These are phyloP conservation scores for Penicillium turbatum DNA, from an alignment of 495 filamentous ascomycete genomes.

Conservation along the genomic window DNA sequence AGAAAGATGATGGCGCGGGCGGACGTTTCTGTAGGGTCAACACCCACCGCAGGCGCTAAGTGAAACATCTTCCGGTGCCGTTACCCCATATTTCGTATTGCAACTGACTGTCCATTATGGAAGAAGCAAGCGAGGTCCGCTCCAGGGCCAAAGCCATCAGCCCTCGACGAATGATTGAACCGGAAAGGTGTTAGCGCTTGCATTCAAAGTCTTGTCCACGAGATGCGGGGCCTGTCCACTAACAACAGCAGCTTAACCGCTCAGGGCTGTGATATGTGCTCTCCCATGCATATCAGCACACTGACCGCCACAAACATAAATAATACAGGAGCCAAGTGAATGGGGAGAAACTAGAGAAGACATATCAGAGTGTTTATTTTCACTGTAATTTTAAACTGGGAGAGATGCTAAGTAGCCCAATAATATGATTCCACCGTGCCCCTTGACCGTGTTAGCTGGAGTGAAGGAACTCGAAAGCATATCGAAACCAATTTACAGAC, in stretches of 20 bases:
- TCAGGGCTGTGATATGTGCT: not conserved
- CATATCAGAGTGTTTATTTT: too few species aligned
- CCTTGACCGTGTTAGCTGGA: too few species aligned
- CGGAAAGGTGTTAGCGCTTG: not conserved
- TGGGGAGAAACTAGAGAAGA: too few species aligned
- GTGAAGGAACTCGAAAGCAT: too few species aligned
- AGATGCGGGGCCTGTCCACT: not conserved
- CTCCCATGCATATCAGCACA: not conserved
- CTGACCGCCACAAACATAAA: not conserved
- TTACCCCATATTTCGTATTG: not conserved
- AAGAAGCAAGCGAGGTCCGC: too few species aligned
- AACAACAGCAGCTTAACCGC: not conserved
- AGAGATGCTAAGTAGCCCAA: too few species aligned
- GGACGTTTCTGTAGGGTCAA: not conserved
- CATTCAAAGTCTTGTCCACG: not conserved
- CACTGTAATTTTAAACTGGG: too few species aligned
- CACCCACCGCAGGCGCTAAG: not conserved
- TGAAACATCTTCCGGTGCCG: not conserved
- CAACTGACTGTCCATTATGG: not conserved
- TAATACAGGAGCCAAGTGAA: too few species aligned
- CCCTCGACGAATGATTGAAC: not conserved
- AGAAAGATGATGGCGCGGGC: not conserved
- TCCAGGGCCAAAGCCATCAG: too few species aligned
- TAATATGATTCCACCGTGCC: too few species aligned
- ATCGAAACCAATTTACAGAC: too few species aligned